These are phyloP conservation scores for Ceriops zippeliana DNA, from an alignment of 345 rosid species.

Conservation along the genomic window DNA sequence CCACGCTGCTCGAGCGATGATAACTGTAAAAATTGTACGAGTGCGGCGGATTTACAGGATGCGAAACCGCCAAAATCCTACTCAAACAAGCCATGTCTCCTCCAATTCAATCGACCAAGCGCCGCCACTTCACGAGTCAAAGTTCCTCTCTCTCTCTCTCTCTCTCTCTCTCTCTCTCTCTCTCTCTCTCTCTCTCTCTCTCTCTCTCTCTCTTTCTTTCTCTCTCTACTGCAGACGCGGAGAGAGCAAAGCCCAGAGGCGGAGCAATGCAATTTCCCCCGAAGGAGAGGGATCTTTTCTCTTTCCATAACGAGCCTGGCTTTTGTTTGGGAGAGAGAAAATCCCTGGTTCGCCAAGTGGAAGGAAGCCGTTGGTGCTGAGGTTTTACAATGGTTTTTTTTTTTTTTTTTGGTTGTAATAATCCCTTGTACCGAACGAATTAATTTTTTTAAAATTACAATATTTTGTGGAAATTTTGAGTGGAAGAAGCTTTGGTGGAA, in stretches of 20 bases:
- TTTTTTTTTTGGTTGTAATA: background rate
- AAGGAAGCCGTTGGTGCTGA: background rate
- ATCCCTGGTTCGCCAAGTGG: slow-evolving; percentile 11
- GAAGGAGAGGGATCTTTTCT: background rate
- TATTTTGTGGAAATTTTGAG: background rate
- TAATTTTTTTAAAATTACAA: background rate
- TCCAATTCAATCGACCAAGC: too few species aligned
- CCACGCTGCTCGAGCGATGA: background rate
- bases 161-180: background rate
- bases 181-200: background rate
- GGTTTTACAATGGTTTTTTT: background rate
- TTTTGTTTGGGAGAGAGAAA: background rate
- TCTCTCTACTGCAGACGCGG: background rate
- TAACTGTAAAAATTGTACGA: slow-evolving; percentile 11
- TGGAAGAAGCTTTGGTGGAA: background rate
- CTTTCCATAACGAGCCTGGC: too few species aligned
- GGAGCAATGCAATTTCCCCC: slow-evolving; percentile 13
- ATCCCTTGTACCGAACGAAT: background rate
- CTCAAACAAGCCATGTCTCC: slow-evolving; percentile 48
- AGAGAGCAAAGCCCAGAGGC: slow-evolving; percentile 16
- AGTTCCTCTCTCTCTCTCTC: background rate
- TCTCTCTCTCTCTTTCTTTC: background rate
- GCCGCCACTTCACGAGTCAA: too few species aligned
- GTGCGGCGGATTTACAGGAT: slow-evolving; percentile 34
- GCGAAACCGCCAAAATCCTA: slow-evolving; percentile 54